Conservation (phyloP, 371 early-diverging fungal species). For the Mucor circinelloides region DNA sequence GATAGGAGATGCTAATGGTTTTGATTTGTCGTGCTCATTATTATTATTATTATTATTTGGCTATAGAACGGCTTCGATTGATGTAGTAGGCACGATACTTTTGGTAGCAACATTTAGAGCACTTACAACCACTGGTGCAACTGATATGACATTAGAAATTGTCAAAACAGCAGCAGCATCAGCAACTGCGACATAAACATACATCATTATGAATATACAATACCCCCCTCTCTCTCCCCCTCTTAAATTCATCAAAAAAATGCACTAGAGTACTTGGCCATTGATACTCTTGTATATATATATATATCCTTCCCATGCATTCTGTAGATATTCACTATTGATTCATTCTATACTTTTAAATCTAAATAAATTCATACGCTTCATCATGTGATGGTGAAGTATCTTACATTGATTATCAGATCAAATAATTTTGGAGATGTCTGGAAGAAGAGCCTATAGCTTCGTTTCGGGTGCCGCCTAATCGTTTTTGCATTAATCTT, state of each 20-base stretch:
- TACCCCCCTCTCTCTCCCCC: background rate
- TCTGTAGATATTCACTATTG: background rate
- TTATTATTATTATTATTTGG: background rate
- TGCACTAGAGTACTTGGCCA: background rate
- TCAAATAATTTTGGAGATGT: background rate
- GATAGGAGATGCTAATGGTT: constrained; percentile 18
- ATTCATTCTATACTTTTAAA: background rate
- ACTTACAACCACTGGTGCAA: constrained; percentile 36
- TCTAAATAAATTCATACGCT: no score
- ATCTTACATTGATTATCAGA: no score
- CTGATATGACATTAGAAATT: constrained; percentile 31
- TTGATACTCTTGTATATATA: background rate
- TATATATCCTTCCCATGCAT: background rate
- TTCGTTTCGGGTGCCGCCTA: background rate
- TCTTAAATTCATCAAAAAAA: background rate
- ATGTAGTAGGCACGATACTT: constrained; percentile 57
- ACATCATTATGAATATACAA: background rate
- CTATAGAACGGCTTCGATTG: constrained; percentile 57
- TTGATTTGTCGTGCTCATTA: background rate
- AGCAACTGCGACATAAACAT: background rate
- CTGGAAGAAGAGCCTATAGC: background rate
- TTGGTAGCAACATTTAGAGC: constrained; percentile 47
- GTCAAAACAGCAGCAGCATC: background rate
- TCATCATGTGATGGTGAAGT: no score
- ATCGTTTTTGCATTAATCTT: background rate